These are phyloP conservation scores for Sphaerulina vaccinii DNA, from an alignment of 2,329 filamentous ascomycete genomes.

Conservation along the genomic window DNA sequence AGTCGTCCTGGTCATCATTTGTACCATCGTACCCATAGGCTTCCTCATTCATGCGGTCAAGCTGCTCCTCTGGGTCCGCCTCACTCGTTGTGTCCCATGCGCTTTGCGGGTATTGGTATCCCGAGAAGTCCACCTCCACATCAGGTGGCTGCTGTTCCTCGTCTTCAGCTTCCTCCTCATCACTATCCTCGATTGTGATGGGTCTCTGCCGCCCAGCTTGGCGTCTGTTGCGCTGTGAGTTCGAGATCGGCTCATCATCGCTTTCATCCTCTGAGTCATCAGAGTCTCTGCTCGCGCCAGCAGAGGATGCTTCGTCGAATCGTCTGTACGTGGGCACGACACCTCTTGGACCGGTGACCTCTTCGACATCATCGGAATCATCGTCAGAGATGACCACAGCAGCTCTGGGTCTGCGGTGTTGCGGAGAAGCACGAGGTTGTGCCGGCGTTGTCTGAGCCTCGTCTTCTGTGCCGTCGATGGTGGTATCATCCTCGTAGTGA, in stretches of 20 bases:
- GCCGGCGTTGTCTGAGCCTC: conserved; percentile 23
- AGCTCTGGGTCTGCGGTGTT: conserved; percentile 1
- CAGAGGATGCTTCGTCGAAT: conserved; percentile 13
- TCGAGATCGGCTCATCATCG: conserved; percentile 19
- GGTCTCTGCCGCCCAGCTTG: conserved; percentile 7
- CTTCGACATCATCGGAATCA: conserved; percentile 18
- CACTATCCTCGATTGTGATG: conserved; percentile 16
- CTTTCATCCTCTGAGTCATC: conserved; percentile 20
- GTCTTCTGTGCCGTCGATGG: conserved; percentile 18
- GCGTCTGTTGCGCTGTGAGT: conserved; percentile 8
- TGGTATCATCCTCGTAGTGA: conserved; percentile 12
- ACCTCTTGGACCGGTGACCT: conserved; percentile 3
- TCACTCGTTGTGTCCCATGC: background rate
- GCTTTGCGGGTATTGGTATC: conserved; percentile 9
- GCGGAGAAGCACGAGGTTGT: conserved; percentile 13
- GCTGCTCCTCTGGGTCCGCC: background rate
- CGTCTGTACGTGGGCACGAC: background rate
- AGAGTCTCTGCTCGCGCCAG: conserved; percentile 14
- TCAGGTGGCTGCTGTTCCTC: conserved; percentile 12
- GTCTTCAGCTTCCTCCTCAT: conserved; percentile 18
- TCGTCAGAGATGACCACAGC: conserved; percentile 24
- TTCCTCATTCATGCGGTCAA: background rate
- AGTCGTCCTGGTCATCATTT: conserved; percentile 5
- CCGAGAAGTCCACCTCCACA: conserved; percentile 16
- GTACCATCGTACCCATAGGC: background rate